Evolutionary conservation across 805 yeast species (phyloP).

Genomic region (Kluyveromyces starmeri): DNA sequence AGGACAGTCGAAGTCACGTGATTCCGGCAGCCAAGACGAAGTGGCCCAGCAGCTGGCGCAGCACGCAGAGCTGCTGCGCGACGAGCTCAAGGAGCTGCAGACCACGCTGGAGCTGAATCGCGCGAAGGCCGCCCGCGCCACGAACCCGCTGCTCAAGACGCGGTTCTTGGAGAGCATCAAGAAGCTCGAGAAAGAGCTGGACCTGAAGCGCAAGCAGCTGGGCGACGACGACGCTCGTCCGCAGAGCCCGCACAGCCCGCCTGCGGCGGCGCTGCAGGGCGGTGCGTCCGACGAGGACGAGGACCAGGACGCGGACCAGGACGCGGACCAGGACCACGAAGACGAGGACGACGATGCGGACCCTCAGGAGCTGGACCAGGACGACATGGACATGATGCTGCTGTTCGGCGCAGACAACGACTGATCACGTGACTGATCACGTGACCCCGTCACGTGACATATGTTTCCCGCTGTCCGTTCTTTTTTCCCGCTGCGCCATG

Average conservation of each 20-base stretch:
- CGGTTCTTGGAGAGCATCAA: slow-evolving; percentile 76
- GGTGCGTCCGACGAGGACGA: slow-evolving; percentile 29
- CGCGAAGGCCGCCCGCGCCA: slow-evolving; percentile 60
- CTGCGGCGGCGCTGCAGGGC: too few species aligned
- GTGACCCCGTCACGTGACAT: too few species aligned
- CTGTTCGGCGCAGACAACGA: slow-evolving; percentile 30
- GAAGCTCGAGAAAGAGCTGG: slow-evolving; percentile 73
- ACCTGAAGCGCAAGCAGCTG: slow-evolving; percentile 65
- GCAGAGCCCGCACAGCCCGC: too few species aligned
- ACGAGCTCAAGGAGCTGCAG: slow-evolving; percentile 79
- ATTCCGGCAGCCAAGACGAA: slow-evolving; percentile 35
- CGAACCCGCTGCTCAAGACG: slow-evolving; percentile 76
- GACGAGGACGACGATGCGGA: slow-evolving; percentile 20
- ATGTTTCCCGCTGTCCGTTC: too few species aligned
- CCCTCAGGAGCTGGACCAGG: slow-evolving; percentile 27
- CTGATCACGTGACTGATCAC: too few species aligned
- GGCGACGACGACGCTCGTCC: too few species aligned
- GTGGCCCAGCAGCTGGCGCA: slow-evolving; percentile 50
- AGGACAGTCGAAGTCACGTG: background rate
- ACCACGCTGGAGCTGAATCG: slow-evolving; percentile 67
- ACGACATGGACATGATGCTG: slow-evolving; percentile 31
- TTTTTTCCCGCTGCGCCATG: too few species aligned
- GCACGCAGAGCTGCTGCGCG: slow-evolving; percentile 67
- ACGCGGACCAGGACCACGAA: slow-evolving; percentile 27
- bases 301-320: slow-evolving; percentile 29